phyloP scores from a whole-genome alignment of 2,329 filamentous ascomycete genomes.

The Cordyceps cicadae region DNA sequence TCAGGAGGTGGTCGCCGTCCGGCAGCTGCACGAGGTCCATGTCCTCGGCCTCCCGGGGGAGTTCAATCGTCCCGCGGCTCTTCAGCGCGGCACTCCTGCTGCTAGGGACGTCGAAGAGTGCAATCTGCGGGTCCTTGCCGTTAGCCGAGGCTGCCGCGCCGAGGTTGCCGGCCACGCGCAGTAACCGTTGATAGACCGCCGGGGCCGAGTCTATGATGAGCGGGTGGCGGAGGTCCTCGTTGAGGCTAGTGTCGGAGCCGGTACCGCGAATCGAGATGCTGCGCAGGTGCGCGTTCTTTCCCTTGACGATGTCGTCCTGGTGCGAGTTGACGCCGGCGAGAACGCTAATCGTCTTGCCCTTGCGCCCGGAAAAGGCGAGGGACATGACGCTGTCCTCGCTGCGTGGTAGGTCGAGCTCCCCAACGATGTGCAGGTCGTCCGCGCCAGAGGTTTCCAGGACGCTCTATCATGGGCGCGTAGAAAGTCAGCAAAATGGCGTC shows the following conservation, averaged over 20 bases:
- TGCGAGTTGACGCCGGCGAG: constrained; percentile 83
- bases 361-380: constrained; percentile 59
- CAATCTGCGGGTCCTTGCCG: constrained; percentile 66
- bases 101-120: constrained; percentile 75
- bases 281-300: constrained; percentile 77
- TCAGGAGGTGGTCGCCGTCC: constrained; percentile 58
- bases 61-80: constrained; percentile 40
- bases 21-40: constrained; percentile 58
- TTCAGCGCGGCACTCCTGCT: constrained; percentile 40
- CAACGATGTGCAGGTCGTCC: constrained; percentile 53
- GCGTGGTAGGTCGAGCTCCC: constrained; percentile 69
- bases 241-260: constrained; percentile 25
- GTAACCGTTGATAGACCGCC: constrained; percentile 51
- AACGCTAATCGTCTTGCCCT: constrained; percentile 42
- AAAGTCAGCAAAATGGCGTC: background rate
- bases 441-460: constrained; percentile 63
- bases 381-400: constrained; percentile 87
- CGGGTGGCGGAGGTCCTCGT: constrained; percentile 31
- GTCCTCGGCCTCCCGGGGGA: constrained; percentile 55
- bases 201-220: constrained; percentile 43
- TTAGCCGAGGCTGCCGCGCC: constrained; percentile 74
- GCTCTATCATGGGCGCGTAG: constrained; percentile 37
- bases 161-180: constrained; percentile 55
- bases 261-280: constrained; percentile 54
- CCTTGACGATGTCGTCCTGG: constrained; percentile 59